Percentiles rank a stretch among this genome's conserved stretches.
These are phyloP conservation scores for Calonectria pseudoreteaudii DNA, from an alignment of 2,329 filamentous ascomycete species.

Conservation along the genomic window DNA sequence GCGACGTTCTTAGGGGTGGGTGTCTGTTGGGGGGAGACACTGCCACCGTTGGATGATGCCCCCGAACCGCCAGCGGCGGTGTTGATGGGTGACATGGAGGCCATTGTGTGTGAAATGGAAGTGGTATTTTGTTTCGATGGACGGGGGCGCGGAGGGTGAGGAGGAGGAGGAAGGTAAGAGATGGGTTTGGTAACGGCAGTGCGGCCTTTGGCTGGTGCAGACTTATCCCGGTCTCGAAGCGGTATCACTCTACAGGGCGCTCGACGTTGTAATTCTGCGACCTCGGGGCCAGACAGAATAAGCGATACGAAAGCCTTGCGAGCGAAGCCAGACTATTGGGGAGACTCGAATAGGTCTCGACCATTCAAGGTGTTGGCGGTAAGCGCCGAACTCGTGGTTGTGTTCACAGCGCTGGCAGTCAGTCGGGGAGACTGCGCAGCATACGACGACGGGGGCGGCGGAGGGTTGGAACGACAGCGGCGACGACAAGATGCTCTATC, in stretches of 20 bases:
- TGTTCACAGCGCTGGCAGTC: conserved; percentile 41
- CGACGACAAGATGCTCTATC: conserved; percentile 19
- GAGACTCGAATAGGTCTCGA: conserved; percentile 40
- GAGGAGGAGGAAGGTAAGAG: conserved; percentile 33
- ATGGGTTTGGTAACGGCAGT: conserved; percentile 40
- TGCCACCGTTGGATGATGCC: conserved; percentile 55
- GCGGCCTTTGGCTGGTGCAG: conserved; percentile 50
- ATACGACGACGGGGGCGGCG: conserved; percentile 40
- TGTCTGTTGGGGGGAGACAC: conserved; percentile 60
- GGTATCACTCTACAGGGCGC: conserved; percentile 43
- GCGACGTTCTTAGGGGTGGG: conserved; percentile 77
- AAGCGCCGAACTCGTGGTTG: conserved; percentile 47
- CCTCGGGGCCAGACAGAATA: conserved; percentile 37
- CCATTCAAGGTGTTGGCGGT: conserved; percentile 48
- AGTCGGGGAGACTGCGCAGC: conserved; percentile 43
- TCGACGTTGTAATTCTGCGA: conserved; percentile 41
- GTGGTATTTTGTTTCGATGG: conserved; percentile 43
- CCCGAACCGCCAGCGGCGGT: conserved; percentile 47
- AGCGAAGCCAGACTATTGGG: conserved; percentile 33
- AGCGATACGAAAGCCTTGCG: conserved; percentile 29
- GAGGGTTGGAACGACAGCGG: conserved; percentile 34
- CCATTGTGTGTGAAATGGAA: conserved; percentile 52
- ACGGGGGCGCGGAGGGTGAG: conserved; percentile 34
- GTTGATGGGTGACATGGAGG: conserved; percentile 60
- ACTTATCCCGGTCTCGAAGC: conserved; percentile 41